phyloP scores from a whole-genome alignment of 495 filamentous ascomycete species.

The Tuber borchii region DNA sequence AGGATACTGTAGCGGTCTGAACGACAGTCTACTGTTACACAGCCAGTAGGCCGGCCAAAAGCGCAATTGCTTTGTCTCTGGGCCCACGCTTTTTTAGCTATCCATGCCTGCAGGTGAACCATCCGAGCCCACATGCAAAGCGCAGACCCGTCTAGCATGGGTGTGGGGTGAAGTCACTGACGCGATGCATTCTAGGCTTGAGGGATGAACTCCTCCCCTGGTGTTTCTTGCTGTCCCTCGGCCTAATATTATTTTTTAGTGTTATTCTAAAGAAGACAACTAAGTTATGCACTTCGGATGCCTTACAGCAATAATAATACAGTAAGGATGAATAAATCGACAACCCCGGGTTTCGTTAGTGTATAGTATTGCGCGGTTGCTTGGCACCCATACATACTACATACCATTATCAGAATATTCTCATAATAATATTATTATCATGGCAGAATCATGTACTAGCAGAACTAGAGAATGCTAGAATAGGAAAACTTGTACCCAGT shows the following conservation, averaged over 20 bases:
- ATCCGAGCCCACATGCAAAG: conserved; percentile 13
- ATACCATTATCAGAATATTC: too few species aligned
- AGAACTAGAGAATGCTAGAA: too few species aligned
- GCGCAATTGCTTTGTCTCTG: conserved; percentile 25
- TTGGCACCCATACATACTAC: too few species aligned
- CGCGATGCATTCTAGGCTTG: conserved; percentile 14
- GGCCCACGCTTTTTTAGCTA: conserved; percentile 17
- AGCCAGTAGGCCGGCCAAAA: conserved; percentile 18
- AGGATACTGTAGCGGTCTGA: neutral
- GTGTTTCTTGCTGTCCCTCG: neutral
- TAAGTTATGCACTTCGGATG: neutral
- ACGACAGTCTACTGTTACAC: conserved; percentile 19
- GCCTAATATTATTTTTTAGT: too few species aligned
- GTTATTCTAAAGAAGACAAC: too few species aligned
- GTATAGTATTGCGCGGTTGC: too few species aligned
- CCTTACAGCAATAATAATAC: neutral
- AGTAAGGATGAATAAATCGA: neutral
- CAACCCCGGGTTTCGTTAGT: neutral
- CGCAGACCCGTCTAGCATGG: conserved; percentile 17
- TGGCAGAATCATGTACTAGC: too few species aligned
- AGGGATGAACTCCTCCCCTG: neutral
- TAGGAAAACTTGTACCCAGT: too few species aligned
- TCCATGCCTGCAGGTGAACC: conserved; percentile 27
- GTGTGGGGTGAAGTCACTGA: conserved; percentile 16
- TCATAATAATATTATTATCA: too few species aligned